phyloP scores from a whole-genome alignment of 2,329 filamentous ascomycete genomes.

The Cladosporium sp. region DNA sequence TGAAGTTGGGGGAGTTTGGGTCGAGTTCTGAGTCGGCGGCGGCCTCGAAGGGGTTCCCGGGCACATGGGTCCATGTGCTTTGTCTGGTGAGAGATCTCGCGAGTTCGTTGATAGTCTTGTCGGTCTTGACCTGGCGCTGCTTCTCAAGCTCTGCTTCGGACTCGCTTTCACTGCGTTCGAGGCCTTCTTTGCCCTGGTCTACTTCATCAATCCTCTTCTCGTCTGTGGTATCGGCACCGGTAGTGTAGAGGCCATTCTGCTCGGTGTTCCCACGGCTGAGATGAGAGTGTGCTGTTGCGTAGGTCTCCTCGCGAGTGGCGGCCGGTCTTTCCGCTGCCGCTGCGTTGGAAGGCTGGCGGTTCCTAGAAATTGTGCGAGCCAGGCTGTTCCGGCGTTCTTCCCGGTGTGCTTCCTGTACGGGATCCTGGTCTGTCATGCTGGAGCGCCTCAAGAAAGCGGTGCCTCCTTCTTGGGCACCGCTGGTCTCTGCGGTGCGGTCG shows the following conservation, averaged over 20 bases:
- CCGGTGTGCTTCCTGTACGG: slow-evolving; percentile 14
- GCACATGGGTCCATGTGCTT: slow-evolving; percentile 34
- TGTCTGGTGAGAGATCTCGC: slow-evolving; percentile 40
- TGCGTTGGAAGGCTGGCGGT: not conserved
- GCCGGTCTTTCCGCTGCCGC: not conserved
- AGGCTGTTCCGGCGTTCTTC: slow-evolving; percentile 15
- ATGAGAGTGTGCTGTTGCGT: not conserved
- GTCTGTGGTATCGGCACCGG: slow-evolving; percentile 14
- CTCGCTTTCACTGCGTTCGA: slow-evolving; percentile 21
- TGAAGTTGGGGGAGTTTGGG: slow-evolving; percentile 45
- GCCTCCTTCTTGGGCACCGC: slow-evolving; percentile 34
- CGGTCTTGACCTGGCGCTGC: slow-evolving; percentile 22
- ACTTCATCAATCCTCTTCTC: slow-evolving; percentile 14
- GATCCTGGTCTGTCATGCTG: slow-evolving; percentile 20
- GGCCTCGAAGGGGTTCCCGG: slow-evolving; percentile 38
- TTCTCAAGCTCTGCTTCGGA: slow-evolving; percentile 20
- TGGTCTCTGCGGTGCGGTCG: slow-evolving; percentile 36
- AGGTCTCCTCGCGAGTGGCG: slow-evolving; percentile 5
- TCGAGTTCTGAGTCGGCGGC: slow-evolving; percentile 42
- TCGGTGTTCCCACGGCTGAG: slow-evolving; percentile 12
- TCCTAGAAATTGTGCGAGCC: slow-evolving; percentile 12
- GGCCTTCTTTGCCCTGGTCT: slow-evolving; percentile 21
- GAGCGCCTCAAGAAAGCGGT: slow-evolving; percentile 24
- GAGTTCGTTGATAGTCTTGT: slow-evolving; percentile 37
- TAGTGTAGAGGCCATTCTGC: slow-evolving; percentile 17